Evolutionary conservation across 1,284 basidiomycete genomes (phyloP), one percentile per base, ranked within the genome.

Genomic region (Agaricales sp.): DNA sequence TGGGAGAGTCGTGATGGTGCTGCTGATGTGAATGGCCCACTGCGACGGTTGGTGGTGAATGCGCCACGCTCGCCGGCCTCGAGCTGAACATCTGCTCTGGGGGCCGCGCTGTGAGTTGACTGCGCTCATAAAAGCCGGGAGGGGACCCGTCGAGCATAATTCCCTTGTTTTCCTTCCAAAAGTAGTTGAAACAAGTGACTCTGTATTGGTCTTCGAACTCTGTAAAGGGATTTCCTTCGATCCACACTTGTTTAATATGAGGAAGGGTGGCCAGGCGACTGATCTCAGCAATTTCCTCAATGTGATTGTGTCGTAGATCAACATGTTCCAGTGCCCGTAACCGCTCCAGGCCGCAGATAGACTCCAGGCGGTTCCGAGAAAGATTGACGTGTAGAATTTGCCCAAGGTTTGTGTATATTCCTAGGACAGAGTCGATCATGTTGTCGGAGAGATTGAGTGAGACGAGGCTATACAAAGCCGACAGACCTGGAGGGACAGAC

Each of bases 361-460:
- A 93, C 59, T 95, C 91, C 45, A 98, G 78, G 1, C 95, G 82
- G 61, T 99, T 99, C 50, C 74, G 71, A 0, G 87, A 75, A 14
- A 96, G 74, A 61, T 92, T 91, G 57, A 96, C 68, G 3, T 74
- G 72, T 18, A 82, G 70, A 37, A 94, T 73, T 53, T 85, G 82
- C 2, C 89, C 88, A n/a, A 95, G 74, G 51, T 81, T 77, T 26
- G 77, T 77, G 59, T 91, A 87, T 47, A 94, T 92, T 22, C 88
- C 90, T 2, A 94, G 76, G 14, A 97, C 87, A 3, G 93, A 94
- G 59, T 95, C 92, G 56, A 99, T 93, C 78, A 98, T 87, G 69
- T 99, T 98, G 66, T 93, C 87, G 14, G 87, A 77, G 16, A 99
- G 77, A 66, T 96, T 95, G 58, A 99, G 83, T 24, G 86, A 89